Conservation (phyloP, 2,329 filamentous ascomycete species). For the Alternaria dauci region DNA sequence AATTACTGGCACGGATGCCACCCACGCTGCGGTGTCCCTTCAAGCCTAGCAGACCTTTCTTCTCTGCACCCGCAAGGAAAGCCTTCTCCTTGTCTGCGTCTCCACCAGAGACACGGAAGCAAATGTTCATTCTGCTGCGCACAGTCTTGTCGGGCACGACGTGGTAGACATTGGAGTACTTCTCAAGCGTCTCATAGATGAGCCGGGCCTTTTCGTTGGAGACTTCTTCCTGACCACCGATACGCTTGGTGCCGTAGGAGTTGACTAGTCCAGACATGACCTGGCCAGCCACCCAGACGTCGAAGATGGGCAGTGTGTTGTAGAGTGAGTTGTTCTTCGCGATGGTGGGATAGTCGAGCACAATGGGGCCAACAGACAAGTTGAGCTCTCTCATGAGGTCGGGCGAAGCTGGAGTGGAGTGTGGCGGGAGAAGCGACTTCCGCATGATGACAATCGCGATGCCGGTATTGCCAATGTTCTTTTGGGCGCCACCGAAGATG, state of each 20-base stretch:
- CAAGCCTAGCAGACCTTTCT: conserved; percentile 75
- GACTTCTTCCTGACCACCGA: conserved; percentile 78
- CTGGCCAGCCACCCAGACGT: conserved; percentile 88
- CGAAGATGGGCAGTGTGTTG: conserved; percentile 95
- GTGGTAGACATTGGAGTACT: conserved; percentile 74
- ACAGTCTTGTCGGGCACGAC: conserved; percentile 78
- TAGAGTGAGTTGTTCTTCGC: conserved; percentile 95
- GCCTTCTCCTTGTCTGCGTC: conserved; percentile 76
- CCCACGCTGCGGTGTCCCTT: conserved; percentile 90
- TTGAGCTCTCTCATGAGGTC: conserved; percentile 75
- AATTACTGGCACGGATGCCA: conserved; percentile 86
- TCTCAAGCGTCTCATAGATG: conserved; percentile 81
- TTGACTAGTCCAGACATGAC: conserved; percentile 80
- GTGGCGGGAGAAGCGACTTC: conserved; percentile 78
- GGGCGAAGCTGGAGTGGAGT: conserved; percentile 65
- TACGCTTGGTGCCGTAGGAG: conserved; percentile 70
- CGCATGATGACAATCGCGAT: conserved; percentile 86
- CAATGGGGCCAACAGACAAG: conserved; percentile 78
- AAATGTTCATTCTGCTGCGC: conserved; percentile 93
- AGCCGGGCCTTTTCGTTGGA: conserved; percentile 76
- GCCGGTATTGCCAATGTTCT: conserved; percentile 88
- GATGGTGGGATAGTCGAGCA: conserved; percentile 84
- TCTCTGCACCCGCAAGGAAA: conserved; percentile 78
- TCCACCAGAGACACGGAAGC: conserved; percentile 77
- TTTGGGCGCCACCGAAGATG: conserved; percentile 92